Percentiles rank a stretch among this genome's conserved stretches.
Conservation (phyloP, 176 grass and related monocot species). For the Musa beccarii region DNA sequence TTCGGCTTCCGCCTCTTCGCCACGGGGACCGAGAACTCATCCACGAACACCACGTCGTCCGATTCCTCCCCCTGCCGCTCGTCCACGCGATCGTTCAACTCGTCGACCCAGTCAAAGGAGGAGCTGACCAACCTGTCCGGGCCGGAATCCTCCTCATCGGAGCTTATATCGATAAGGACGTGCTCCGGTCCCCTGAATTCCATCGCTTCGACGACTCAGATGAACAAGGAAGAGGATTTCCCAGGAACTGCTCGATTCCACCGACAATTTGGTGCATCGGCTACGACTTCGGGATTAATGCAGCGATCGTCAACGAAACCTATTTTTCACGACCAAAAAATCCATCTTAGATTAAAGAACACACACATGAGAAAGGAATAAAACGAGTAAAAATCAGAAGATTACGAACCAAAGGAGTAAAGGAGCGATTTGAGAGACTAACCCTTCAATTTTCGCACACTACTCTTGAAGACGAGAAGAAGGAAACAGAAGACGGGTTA, state of each 20-base stretch:
- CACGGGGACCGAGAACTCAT: conserved; percentile 30
- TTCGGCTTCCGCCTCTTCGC: conserved; percentile 22
- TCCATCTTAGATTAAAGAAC: background rate
- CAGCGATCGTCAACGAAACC: background rate
- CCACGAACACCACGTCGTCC: conserved; percentile 57
- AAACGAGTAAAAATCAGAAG: background rate
- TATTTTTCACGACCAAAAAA: background rate
- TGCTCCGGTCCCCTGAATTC: conserved; percentile 26
- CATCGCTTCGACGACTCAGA: background rate
- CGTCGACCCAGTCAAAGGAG: conserved; percentile 22
- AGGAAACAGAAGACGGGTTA: too few species aligned
- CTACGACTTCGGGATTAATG: background rate
- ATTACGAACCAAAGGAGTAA: too few species aligned
- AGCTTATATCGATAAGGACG: conserved; percentile 74
- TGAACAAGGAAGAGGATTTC: background rate
- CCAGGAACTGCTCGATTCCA: background rate
- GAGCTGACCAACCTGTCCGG: conserved; percentile 1
- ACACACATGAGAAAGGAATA: background rate
- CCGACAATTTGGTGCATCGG: background rate
- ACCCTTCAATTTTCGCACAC: too few species aligned
- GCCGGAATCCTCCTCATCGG: conserved; percentile 61
- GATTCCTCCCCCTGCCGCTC: conserved; percentile 21
- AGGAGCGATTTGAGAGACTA: too few species aligned
- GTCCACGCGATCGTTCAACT: conserved; percentile 18
- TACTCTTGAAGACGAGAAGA: too few species aligned